phyloP scores from a whole-genome alignment of 495 filamentous ascomycete species.

The Aspergillus ellipticus region DNA sequence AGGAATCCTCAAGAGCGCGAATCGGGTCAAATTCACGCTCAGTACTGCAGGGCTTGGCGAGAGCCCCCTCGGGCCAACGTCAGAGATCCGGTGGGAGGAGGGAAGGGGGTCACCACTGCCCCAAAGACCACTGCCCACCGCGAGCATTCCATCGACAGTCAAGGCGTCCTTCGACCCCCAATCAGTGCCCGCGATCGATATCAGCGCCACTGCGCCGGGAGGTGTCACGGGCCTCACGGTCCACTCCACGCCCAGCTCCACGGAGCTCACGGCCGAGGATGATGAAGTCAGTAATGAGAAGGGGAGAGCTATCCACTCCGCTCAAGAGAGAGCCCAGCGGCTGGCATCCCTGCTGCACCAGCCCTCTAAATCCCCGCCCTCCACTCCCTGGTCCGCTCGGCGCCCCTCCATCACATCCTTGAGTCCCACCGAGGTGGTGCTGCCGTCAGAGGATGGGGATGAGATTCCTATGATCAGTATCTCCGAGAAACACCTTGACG shows the following conservation, averaged over 20 bases:
- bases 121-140: conserved; percentile 35
- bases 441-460: conserved; percentile 34
- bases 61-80: conserved; percentile 21
- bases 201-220: conserved; percentile 28
- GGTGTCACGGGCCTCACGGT: conserved; percentile 31
- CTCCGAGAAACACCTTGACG: conserved; percentile 33
- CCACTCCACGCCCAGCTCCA: conserved; percentile 27
- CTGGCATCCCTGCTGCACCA: conserved; percentile 35
- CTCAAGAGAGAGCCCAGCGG: conserved; percentile 32
- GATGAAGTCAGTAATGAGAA: conserved; percentile 41
- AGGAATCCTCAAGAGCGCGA: conserved; percentile 37
- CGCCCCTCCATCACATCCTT: conserved; percentile 28
- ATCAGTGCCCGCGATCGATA: conserved; percentile 26
- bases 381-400: conserved; percentile 26
- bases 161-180: conserved; percentile 23
- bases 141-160: conserved; percentile 40
- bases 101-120: conserved; percentile 31
- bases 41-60: conserved; percentile 22
- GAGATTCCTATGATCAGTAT: conserved; percentile 38
- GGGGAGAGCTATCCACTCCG: conserved; percentile 33
- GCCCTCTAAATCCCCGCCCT: conserved; percentile 30
- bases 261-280: conserved; percentile 16
- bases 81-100: conserved; percentile 30
- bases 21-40: conserved; percentile 36
- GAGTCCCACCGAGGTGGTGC: conserved; percentile 27